Evolutionary conservation across 768 basidiomycete species (phyloP), one percentile per base, ranked within the genome.

Genomic region (Xerocomellus chrysenteron): DNA sequence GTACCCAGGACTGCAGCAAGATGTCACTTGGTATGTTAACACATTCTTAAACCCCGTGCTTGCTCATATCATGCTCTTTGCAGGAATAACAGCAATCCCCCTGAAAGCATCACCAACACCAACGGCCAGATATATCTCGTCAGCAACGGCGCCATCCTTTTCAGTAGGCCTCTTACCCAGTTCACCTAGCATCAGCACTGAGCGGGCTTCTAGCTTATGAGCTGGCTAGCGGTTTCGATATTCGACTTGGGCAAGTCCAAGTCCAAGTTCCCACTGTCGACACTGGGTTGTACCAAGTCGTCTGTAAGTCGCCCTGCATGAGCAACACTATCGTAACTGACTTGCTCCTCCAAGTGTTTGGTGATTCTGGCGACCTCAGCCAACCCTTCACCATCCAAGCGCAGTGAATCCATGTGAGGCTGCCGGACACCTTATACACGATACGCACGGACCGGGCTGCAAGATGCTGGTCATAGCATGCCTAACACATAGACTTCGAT

Each of bases 281-380:
- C 0, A 36, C 64, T 21, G 73, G 69, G 12, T 48, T 68, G 10
- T 78, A 78, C 57, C 58, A 67, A 19, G 10, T 78, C 40, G 68
- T 73, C 52, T 60, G 72, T 69, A 61, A 66, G 67, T 62, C 19
- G 17, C 40, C 11, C 28, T 33, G 26, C 41, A 14, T n/a, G n/a
- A 49, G 12, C n/a, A 41, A 14, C 17, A 21, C 17, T 19, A 40
- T 26, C 19, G 13, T 16, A 28, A 12, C 57, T 65, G 49, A 64
- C 32, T 48, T n/a, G 6, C 39, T 24, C 39, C 39, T 24, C 4
- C 5, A 51, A 77, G 74, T 75, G 21, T 63, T 73, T 36, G 73
- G 70, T 26, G 69, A 73, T 43, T 73, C 73, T 40, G 74, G 68
- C n/a, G 60, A 73, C 45, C 45, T 39, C 45, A 70, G 71, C 63